Evolutionary conservation across 305 asterid species (phyloP), one percentile per base, ranked within the genome.

Genomic region (Fraxinus velutina): DNA sequence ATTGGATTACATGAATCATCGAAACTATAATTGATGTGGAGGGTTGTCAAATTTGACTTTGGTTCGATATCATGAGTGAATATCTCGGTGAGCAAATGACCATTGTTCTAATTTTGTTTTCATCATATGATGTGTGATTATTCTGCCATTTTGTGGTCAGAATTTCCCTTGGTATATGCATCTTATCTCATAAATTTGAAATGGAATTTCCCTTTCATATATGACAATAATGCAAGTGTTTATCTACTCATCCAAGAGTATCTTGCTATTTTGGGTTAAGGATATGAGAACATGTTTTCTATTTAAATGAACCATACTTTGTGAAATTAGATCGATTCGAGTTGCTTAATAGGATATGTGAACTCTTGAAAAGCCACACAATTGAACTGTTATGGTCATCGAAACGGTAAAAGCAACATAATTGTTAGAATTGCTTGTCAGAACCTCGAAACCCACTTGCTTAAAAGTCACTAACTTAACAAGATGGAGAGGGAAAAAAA

Each of bases 111-210:
- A 5, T 64, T 6, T 33, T 71, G 71, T 34, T 39, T 34, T 1
- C 52, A 80, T 5, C 39, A 66, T 13, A 78, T 60, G 78, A 79
- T 17, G 76, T 83, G 62, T 15, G 80, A 42, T 73, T 75, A 60
- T 74, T 79, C 42, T 75, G n/a, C 81, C 22, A 82, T 80, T 52
- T 78, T 77, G 37, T 33, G 66, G 68, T 64, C 72, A 64, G 33
- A 24, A 52, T 22, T 34, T 52, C 70, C 76, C 9, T 78, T 77
- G 13, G 8, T 29, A 52, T 37, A 50, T 62, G 76, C 57, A 62
- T 70, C 62, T 71, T 72, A 50, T 70, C 68, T 29, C 78, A 82
- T 50, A 21, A 77, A 52, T 52, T 3, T 21, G 17, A 34, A 15
- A 13, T 50, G 21, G 21, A 15, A 50, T 50, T 50, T 50, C 21